Conservation (phyloP, 352 stramenopile genomes). For the Pythium monospermum region DNA sequence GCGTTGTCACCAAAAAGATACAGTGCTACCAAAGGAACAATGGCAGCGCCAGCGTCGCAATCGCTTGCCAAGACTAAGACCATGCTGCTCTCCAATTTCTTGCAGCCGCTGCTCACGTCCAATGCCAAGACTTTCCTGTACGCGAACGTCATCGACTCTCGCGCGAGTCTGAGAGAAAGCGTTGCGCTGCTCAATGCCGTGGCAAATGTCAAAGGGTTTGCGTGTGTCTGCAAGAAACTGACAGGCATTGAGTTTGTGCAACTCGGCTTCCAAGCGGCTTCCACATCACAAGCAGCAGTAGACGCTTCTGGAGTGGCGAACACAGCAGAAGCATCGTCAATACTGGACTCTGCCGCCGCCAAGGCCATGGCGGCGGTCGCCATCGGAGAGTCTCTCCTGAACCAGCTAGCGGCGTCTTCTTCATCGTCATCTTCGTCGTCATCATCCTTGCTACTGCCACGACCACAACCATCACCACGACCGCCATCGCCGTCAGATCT, state of each 20-base stretch:
- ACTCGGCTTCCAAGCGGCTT: conserved; percentile 37
- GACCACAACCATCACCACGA: neutral
- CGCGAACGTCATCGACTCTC: conserved; percentile 64
- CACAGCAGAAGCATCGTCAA: neutral
- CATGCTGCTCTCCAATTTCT: conserved; percentile 50
- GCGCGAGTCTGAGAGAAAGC: conserved; percentile 52
- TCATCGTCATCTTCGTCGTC: neutral
- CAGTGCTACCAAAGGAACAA: too few relatives aligned
- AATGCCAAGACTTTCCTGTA: conserved; percentile 66
- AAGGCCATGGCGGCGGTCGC: conserved; percentile 26
- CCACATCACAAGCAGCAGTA: conserved; percentile 4
- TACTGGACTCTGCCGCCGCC: conserved; percentile 18
- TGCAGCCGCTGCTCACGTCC: conserved; percentile 48
- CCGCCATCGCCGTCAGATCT: neutral
- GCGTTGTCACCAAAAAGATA: too few relatives aligned
- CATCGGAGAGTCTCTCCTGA: conserved; percentile 33
- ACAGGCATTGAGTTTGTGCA: conserved; percentile 40
- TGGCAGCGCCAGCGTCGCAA: neutral
- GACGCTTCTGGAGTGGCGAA: neutral
- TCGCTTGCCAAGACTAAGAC: neutral
- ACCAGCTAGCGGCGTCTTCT: conserved; percentile 10
- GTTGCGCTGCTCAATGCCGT: conserved; percentile 62
- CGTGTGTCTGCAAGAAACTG: conserved; percentile 51
- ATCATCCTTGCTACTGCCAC: neutral
- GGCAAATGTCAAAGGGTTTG: conserved; percentile 49